These are phyloP conservation scores for Claviceps pusilla DNA, from an alignment of 2,329 filamentous ascomycete genomes.

Conservation along the genomic window DNA sequence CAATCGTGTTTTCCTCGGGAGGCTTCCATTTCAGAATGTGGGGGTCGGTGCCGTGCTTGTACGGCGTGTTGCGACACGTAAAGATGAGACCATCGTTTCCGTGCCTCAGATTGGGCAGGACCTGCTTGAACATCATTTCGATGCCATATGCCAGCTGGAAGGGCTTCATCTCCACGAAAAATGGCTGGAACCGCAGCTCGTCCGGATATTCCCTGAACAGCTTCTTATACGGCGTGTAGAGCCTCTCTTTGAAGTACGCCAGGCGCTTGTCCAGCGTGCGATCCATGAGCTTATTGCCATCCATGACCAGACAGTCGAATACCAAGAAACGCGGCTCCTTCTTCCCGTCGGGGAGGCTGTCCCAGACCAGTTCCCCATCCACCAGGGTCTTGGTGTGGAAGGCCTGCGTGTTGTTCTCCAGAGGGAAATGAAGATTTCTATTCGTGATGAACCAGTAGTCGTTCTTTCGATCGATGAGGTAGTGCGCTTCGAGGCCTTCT, in stretches of 20 bases:
- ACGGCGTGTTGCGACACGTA: constrained; percentile 77
- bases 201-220: constrained; percentile 51
- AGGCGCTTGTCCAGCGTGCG: constrained; percentile 77
- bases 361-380: constrained; percentile 86
- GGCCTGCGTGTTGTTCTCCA: constrained; percentile 43
- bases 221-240: constrained; percentile 56
- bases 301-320: constrained; percentile 81
- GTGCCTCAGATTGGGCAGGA: constrained; percentile 71
- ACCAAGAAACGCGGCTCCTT: constrained; percentile 70
- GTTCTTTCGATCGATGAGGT: constrained; percentile 94
- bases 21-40: constrained; percentile 98
- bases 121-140: constrained; percentile 79
- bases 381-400: constrained; percentile 74
- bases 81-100: constrained; percentile 96
- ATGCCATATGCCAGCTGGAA: constrained; percentile 83
- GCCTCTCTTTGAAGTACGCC: constrained; percentile 65
- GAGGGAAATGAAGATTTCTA: constrained; percentile 63
- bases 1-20: constrained; percentile 84
- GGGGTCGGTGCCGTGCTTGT: constrained; percentile 78
- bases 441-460: constrained; percentile 78
- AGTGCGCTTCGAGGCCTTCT: constrained; percentile 52
- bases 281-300: constrained; percentile 59
- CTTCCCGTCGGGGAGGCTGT: constrained; percentile 53
- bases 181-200: constrained; percentile 56
- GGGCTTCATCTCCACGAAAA: constrained; percentile 72